A percentile compares a stretch with the other conserved stretches of the same genome.
Conservation (phyloP, 2,329 filamentous ascomycete genomes). For the Xylaria sp. region DNA sequence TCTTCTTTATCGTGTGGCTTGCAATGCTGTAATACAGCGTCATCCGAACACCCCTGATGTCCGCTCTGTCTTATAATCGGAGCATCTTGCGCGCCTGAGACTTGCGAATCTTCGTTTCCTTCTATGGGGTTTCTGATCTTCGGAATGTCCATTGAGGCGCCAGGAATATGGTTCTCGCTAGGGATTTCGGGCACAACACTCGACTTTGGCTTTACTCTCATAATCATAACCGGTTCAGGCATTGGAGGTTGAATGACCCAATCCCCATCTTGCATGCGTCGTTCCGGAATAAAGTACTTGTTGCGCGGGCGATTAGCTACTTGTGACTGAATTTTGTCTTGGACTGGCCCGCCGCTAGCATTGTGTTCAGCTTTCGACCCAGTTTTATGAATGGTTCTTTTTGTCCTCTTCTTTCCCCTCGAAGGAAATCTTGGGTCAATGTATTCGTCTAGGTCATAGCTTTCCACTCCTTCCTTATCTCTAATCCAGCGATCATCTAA, state of each 20-base stretch:
- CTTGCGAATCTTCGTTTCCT: background rate
- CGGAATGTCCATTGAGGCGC: background rate
- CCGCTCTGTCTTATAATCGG: background rate
- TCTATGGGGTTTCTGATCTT: background rate
- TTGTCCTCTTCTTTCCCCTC: background rate
- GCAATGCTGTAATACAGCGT: background rate
- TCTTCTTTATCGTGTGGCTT: background rate
- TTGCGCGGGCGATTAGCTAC: background rate
- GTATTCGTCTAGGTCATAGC: conserved; percentile 15
- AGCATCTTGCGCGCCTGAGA: background rate
- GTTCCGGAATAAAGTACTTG: background rate
- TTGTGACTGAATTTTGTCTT: conserved; percentile 4
- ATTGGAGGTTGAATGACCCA: conserved; percentile 7
- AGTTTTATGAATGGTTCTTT: background rate
- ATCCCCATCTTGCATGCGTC: conserved; percentile 19
- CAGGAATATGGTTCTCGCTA: too few relatives aligned
- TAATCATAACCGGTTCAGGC: background rate
- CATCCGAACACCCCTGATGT: background rate
- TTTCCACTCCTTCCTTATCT: conserved; percentile 13
- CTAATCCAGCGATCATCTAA: conserved; percentile 26
- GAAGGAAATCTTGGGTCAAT: background rate
- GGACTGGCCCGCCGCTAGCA: background rate
- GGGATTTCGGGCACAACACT: background rate
- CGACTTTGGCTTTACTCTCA: background rate
- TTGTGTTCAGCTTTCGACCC: background rate